Conservation (phyloP, 2,329 filamentous ascomycete genomes). For the Phialophora macrospora region DNA sequence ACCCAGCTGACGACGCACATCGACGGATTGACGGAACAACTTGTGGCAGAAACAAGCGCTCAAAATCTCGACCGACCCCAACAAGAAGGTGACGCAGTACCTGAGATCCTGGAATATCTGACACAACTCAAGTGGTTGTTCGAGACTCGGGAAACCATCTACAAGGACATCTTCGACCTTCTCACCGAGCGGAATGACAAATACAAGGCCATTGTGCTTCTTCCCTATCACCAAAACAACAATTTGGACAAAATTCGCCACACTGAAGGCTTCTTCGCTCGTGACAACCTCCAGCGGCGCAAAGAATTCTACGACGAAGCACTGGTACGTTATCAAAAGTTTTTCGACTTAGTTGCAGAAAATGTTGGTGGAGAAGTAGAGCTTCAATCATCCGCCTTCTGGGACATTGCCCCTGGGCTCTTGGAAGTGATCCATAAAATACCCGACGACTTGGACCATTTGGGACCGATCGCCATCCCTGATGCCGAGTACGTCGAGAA, state of each 20-base stretch:
- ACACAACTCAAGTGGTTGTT: conserved; percentile 97
- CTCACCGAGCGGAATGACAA: conserved; percentile 83
- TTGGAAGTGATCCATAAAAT: conserved; percentile 73
- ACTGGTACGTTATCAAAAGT: conserved; percentile 73
- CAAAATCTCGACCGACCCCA: conserved; percentile 80
- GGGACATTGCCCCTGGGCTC: conserved; percentile 92
- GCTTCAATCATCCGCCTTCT: conserved; percentile 89
- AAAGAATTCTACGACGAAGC: conserved; percentile 73
- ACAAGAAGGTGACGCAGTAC: conserved; percentile 93
- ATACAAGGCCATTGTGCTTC: conserved; percentile 81
- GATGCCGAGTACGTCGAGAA: conserved; percentile 81
- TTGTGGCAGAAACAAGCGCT: conserved; percentile 73
- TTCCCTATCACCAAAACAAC: conserved; percentile 74
- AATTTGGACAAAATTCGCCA: conserved; percentile 79
- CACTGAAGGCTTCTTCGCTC: conserved; percentile 79
- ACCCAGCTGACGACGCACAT: conserved; percentile 76
- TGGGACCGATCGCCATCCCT: conserved; percentile 71
- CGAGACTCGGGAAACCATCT: conserved; percentile 84
- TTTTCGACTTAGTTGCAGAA: conserved; percentile 77
- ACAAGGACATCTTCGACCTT: conserved; percentile 83
- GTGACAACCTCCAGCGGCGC: conserved; percentile 75
- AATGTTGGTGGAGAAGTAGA: conserved; percentile 89
- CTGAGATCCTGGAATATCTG: conserved; percentile 90
- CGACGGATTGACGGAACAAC: conserved; percentile 70
- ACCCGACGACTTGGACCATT: conserved; percentile 40